Evolutionary conservation across 495 filamentous ascomycete species (phyloP).

Genomic region (Penicillium cinerascens): DNA sequence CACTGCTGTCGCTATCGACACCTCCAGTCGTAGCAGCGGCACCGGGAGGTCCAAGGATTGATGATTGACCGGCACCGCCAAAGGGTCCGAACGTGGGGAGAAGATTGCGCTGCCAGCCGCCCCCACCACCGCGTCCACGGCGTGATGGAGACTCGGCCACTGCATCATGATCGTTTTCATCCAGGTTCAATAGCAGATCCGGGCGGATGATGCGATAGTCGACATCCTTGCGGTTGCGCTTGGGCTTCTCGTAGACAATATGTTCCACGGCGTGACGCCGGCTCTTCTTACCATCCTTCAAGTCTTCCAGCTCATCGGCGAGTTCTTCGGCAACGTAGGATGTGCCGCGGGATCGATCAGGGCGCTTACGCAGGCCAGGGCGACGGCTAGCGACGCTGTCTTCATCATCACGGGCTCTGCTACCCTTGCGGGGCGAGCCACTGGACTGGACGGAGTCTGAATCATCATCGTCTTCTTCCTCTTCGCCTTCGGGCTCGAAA

Average conservation of each 20-base stretch:
- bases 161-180: conserved; percentile 61
- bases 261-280: conserved; percentile 48
- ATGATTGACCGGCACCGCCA: conserved; percentile 71
- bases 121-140: conserved; percentile 53
- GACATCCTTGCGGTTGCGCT: conserved; percentile 55
- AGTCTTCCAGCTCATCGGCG: conserved; percentile 70
- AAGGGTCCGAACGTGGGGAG: conserved; percentile 89
- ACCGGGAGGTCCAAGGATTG: conserved; percentile 75
- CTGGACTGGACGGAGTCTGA: conserved; percentile 54
- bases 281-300: conserved; percentile 54
- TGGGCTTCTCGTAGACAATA: conserved; percentile 55
- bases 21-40: conserved; percentile 67
- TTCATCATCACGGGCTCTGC: conserved; percentile 44
- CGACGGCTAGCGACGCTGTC: conserved; percentile 48
- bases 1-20: conserved; percentile 92
- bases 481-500: conserved; percentile 73
- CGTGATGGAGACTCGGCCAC: conserved; percentile 65
- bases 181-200: conserved; percentile 60
- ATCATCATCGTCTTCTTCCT: conserved; percentile 59
- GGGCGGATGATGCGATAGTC: conserved; percentile 77
- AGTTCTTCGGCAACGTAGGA: conserved; percentile 69
- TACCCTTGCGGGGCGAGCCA: conserved; percentile 42
- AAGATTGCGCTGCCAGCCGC: conserved; percentile 69
- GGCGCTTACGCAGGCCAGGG: conserved; percentile 47
- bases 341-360: conserved; percentile 49